Base-by-base conservation (phyloP, 2,329 filamentous ascomycete genomes). In the Didymella exigua region DNA sequence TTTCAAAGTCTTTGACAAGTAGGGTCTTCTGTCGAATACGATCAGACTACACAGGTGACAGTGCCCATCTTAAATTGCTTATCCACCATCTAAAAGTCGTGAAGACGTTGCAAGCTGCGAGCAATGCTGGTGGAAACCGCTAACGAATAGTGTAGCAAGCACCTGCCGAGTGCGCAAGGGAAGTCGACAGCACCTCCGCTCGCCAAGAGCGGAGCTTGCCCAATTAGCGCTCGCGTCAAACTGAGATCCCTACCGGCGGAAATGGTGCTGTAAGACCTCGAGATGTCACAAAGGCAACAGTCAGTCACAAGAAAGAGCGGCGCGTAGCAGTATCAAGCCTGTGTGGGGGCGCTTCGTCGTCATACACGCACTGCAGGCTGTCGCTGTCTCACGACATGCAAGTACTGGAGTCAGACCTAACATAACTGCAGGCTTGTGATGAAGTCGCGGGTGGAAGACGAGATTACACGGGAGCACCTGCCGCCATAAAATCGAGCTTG, bases 391-490 rank as follows among this genome's bases (percentile, higher is more conserved):
- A 55, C 42, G 46, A 55, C 31, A 41, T 13, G 41, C 52, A 49
- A 26, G 16, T n/a, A 10, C 27, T 38, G 40, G n/a, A 31, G 21
- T 16, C 33, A 23, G 16, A 6, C 26, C 23, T 38, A 19, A 24
- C 27, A 40, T 10, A 24, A 40, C 38, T 24, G 52, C 16, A 49
- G 46, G 46, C 30, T 41, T 37, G 19, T 24, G 46, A 46, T 27
- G 41, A 46, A 55, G 19, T 46, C n/a, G 52, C 34, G 52, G 52
- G 36, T 44, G 38, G 44, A 47, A 50, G 52, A 55, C 14, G 52
- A 55, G 30, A 55, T 49, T 49, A 40, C 46, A 31, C 41, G 23
- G 46, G 27, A 30, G 33, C 33, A 26, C 36, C 52, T 37, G 46
- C 18, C 51, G 23, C 43, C 40, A 45, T 49, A 54, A 40, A 49